phyloP scores from a whole-genome alignment of 768 basidiomycete genomes.

The Phlebiopsis flavidoalba region DNA sequence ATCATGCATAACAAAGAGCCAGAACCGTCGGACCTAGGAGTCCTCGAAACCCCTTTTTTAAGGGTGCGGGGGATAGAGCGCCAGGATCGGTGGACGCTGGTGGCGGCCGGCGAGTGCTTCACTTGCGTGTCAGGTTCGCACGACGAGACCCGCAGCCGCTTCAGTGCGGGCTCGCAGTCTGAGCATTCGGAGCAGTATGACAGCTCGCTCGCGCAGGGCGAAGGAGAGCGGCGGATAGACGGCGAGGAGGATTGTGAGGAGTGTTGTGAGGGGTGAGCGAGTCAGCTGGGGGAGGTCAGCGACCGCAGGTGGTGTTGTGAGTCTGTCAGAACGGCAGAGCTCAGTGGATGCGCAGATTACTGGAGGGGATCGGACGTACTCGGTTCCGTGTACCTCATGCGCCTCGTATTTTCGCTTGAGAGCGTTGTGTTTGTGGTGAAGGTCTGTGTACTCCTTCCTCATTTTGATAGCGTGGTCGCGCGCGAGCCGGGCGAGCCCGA shows the following conservation, averaged over 20 bases:
- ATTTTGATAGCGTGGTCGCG: constrained; percentile 24
- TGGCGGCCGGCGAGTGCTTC: constrained; percentile 7
- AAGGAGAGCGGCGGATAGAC: constrained; percentile 15
- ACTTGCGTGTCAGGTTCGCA: neutral
- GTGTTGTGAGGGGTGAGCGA: neutral
- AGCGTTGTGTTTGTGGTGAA: constrained; percentile 21
- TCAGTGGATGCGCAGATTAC: neutral
- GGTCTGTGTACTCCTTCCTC: constrained; percentile 23
- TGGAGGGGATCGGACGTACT: neutral
- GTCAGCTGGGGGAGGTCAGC: constrained; percentile 10
- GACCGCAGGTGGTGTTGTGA: constrained; percentile 1
- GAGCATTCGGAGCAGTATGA: constrained; percentile 25
- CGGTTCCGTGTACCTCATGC: constrained; percentile 13
- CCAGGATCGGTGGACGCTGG: neutral
- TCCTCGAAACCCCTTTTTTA: too few species aligned
- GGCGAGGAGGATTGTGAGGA: constrained; percentile 8
- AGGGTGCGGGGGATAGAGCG: neutral
- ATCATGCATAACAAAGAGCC: neutral
- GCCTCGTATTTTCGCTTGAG: constrained; percentile 22
- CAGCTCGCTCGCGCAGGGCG: constrained; percentile 18
- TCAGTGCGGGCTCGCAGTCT: constrained; percentile 15
- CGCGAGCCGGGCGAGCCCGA: constrained; percentile 27
- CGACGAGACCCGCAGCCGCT: constrained; percentile 9
- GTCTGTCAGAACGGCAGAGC: neutral
- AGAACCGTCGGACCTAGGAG: neutral